Base-by-base conservation (phyloP, 169 alveolate species). In the Plasmodium inui region DNA sequence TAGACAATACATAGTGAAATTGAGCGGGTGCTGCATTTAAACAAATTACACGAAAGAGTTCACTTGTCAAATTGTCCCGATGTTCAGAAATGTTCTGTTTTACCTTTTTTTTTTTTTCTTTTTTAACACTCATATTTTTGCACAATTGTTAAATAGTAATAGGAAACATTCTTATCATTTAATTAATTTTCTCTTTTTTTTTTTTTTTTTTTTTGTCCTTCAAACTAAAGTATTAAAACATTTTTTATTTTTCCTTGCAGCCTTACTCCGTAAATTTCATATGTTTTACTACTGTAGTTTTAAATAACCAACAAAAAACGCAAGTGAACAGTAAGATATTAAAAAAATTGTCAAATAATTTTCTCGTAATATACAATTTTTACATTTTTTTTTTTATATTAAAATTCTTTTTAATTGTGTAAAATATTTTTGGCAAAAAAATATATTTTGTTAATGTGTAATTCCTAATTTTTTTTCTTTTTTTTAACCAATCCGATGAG, bases 1-100 rank as follows among this genome's bases (percentile, higher is more conserved):
- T 61, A 89, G 90, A 22, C 72, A 32, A 61, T 89, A 39, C 94
- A 89, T 89, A 78, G 34, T 89, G 82, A 67, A 50, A 89, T 89
- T 55, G 71, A 79, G 73, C 30, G 34, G 79, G 72, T 80, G 44
- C 71, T 79, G 37, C 74, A 17, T 30, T 67, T 89, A 79, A 41
- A 89, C 73, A 9, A 79, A 55, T n/a, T 83, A 84, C 44, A 83
- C 71, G 12, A 5, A 67, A 67, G 71, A 39, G 46, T 32, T 30
- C 53, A 70, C 10, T 61, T 19, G 50, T 67, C 30, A 67, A 39
- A 83, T 12, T 67, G 7, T 17, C 57, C 44, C 44, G 46, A n/a
- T 34, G 22, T 32, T 74, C 55, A 37, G 50, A 37, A 19, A 67
- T 83, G 14, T 5, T 70, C 17, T 50, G 30, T n/a, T 26, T 26